Evolutionary conservation across 2,329 filamentous ascomycete genomes (phyloP), one percentile per base, ranked within the genome.

Genomic region (Colletotrichum liriopes): DNA sequence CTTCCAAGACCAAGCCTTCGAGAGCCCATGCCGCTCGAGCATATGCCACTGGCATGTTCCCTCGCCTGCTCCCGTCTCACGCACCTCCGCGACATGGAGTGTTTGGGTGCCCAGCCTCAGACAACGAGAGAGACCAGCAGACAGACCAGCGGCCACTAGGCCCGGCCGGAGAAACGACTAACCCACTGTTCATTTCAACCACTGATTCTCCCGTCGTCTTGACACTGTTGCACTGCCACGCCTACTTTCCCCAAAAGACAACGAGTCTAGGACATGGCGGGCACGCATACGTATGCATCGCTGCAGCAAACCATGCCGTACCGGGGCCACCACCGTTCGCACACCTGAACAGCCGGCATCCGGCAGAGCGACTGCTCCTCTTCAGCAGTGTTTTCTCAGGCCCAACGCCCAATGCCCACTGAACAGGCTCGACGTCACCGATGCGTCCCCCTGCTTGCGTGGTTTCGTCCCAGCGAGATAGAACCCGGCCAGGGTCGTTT

Each of bases 211-310:
- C 47, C 58, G n/a, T 62, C 51, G 47, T 58, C 51, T 62, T 63
- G 56, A 63, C 51, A 68, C 51, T 63, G 41, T 56, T 67, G 68
- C 68, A 71, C 68, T 71, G 68, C 68, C 68, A 68, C 68, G n/a
- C 39, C 51, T 51, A 35, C 56, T 18, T 26, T 32, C 20, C 37
- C 47, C 23, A 26, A 61, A 37, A 47, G 23, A 51, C 23, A 23
- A n/a, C 52, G 35, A 51, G 51, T 47, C 51, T 12, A 69, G 60
- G 60, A 69, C 52, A 45, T 41, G 56, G 47, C 56, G 61, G 26
- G 39, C 52, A 65, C 49, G 64, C 51, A 45, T 61, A 66, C 67
- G 67, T 71, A 60, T 52, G 67, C 61, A 39, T 66, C 54, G 47
- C 67, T 55, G 29, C 54, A 66, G 61, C 47, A 23, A 60, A 71